These are phyloP conservation scores for Alternaria tenuissima DNA, from an alignment of 2,329 filamentous ascomycete genomes.

Conservation along the genomic window DNA sequence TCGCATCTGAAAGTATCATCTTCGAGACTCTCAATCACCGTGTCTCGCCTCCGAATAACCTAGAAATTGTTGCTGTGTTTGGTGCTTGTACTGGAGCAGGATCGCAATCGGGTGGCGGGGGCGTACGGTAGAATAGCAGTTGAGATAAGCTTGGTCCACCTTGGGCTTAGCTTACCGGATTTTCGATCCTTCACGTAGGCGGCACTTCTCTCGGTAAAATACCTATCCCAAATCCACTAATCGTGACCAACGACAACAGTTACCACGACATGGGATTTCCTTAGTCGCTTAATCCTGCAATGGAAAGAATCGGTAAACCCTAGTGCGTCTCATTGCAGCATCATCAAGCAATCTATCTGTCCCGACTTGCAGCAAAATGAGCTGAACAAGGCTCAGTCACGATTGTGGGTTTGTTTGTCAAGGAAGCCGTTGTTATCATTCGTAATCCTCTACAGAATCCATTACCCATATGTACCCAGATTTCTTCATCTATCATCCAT, in stretches of 20 bases:
- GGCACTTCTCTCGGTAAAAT: constrained; percentile 5
- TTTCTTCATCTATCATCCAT: constrained; percentile 3
- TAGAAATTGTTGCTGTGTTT: not conserved
- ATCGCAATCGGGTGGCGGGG: constrained; percentile 9
- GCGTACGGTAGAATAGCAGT: constrained; percentile 2
- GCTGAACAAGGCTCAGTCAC: not conserved
- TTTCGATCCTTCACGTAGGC: constrained; percentile 1
- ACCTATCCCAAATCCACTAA: not conserved
- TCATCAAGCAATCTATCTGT: not conserved
- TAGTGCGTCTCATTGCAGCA: not conserved
- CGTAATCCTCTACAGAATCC: constrained; percentile 6
- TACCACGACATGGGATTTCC: not conserved
- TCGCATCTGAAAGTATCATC: not conserved
- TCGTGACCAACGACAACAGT: not conserved
- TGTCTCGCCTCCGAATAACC: not conserved
- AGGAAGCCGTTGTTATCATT: not conserved
- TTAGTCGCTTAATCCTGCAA: not conserved
- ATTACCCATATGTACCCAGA: constrained; percentile 7
- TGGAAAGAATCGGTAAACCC: not conserved
- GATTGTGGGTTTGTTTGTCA: not conserved
- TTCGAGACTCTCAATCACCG: not conserved
- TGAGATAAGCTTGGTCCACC: constrained; percentile 1
- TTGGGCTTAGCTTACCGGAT: constrained; percentile 2
- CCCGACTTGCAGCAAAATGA: not conserved
- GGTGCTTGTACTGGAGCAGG: not conserved